Evolutionary conservation across 23 red algal genomes (phyloP).

Genomic region (Gracilaria gracilis): DNA sequence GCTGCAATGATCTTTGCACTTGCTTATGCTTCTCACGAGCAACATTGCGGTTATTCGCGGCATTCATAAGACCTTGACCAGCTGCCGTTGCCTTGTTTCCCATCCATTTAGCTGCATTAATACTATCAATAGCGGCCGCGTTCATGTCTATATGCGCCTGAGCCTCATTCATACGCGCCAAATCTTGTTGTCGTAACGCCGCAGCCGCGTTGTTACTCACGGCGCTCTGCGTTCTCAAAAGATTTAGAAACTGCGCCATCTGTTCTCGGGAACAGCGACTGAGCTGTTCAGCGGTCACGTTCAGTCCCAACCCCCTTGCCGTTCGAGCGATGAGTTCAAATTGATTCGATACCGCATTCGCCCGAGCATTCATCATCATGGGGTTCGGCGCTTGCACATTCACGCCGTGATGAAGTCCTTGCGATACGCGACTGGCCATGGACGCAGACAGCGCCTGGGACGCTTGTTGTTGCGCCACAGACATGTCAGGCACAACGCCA

Average conservation of each 20-base stretch:
- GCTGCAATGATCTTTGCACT: neutral
- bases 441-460: neutral
- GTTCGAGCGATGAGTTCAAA: neutral
- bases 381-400: neutral
- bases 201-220: neutral
- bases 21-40: neutral
- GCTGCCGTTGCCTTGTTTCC: slow-evolving; percentile 3
- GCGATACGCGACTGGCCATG: neutral
- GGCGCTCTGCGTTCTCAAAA: neutral
- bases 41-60: neutral
- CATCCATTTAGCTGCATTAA: slow-evolving; percentile 10
- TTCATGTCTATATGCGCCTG: slow-evolving; percentile 22
- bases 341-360: neutral
- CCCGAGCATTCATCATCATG: neutral
- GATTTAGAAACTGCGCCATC: neutral
- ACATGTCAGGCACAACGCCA: neutral
- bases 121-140: neutral
- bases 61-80: neutral
- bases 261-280: neutral
- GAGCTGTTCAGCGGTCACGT: neutral
- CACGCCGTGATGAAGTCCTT: neutral
- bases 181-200: neutral
- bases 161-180: slow-evolving; percentile 8
- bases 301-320: neutral
- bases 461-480: neutral